Percentiles rank a stretch among this genome's conserved stretches.
Evolutionary conservation across 768 basidiomycete genomes (phyloP).

Genomic region (Mycena floridula): DNA sequence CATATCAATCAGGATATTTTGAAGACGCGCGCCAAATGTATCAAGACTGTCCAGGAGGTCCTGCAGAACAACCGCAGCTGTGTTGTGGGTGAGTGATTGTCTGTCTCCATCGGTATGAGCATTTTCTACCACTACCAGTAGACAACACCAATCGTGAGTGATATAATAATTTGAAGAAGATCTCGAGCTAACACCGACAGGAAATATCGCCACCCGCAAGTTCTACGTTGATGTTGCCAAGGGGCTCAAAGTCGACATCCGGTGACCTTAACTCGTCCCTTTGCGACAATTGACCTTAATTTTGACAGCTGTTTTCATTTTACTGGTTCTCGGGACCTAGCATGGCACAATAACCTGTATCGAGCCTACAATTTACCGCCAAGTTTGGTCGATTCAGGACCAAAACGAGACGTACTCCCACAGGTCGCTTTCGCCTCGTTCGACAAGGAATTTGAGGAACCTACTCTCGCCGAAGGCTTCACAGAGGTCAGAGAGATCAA

Average conservation of each 20-base stretch:
- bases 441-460: constrained; percentile 59
- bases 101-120: background rate
- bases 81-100: constrained; percentile 60
- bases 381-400: constrained; percentile 29
- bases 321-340: constrained; percentile 68
- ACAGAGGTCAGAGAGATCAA: constrained; percentile 70
- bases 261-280: constrained; percentile 33
- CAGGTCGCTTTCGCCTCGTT: constrained; percentile 52
- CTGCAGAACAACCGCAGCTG: constrained; percentile 55
- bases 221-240: constrained; percentile 66
- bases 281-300: background rate
- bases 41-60: constrained; percentile 54
- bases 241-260: constrained; percentile 42
- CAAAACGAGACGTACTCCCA: constrained; percentile 49
- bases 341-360: constrained; percentile 93
- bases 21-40: constrained; percentile 67
- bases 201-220: constrained; percentile 52
- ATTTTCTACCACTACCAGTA: constrained; percentile 21
- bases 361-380: constrained; percentile 61
- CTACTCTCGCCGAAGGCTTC: constrained; percentile 65
- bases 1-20: constrained; percentile 88
- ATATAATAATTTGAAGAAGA: no score
- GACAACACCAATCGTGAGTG: constrained; percentile 96
- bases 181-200: background rate
- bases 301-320: constrained; percentile 65